Percentiles rank a stretch among this genome's conserved stretches.
Conservation (phyloP, 805 yeast genomes). For the Cephaloascus fragrans region DNA sequence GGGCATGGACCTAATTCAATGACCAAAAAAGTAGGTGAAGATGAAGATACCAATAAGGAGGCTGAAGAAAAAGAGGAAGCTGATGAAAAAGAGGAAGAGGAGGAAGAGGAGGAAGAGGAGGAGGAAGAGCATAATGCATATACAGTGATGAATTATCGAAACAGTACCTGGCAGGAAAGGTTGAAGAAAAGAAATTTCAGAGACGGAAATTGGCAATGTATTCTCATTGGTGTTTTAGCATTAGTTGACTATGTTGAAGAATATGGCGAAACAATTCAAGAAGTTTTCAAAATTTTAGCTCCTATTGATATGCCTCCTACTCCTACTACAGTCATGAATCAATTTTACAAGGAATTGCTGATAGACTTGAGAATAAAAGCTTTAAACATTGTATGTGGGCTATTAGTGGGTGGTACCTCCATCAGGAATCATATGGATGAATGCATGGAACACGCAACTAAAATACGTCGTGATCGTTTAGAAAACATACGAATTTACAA, state of each 20-base stretch:
- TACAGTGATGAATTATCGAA: conserved; percentile 43
- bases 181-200: conserved; percentile 63
- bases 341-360: conserved; percentile 46
- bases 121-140: conserved; percentile 34
- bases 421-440: conserved; percentile 60
- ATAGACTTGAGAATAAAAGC: conserved; percentile 45
- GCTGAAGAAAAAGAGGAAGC: conserved; percentile 12
- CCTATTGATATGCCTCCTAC: conserved; percentile 45
- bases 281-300: conserved; percentile 44
- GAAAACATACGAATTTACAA: conserved; percentile 59
- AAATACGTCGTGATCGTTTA: conserved; percentile 53
- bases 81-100: conserved; percentile 5
- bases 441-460: conserved; percentile 54
- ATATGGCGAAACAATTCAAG: conserved; percentile 37
- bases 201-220: conserved; percentile 81
- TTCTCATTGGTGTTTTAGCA: conserved; percentile 63
- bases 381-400: conserved; percentile 52
- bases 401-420: conserved; percentile 47
- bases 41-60: conserved; percentile 10
- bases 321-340: conserved; percentile 34
- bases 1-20: conserved; percentile 7
- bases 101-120: conserved; percentile 11
- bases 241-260: conserved; percentile 47
- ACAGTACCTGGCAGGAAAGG: conserved; percentile 68
- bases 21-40: conserved; percentile 13